Conservation (phyloP, 192 early-diverging fungal species). For the Lunasporangiospora selenospora region DNA sequence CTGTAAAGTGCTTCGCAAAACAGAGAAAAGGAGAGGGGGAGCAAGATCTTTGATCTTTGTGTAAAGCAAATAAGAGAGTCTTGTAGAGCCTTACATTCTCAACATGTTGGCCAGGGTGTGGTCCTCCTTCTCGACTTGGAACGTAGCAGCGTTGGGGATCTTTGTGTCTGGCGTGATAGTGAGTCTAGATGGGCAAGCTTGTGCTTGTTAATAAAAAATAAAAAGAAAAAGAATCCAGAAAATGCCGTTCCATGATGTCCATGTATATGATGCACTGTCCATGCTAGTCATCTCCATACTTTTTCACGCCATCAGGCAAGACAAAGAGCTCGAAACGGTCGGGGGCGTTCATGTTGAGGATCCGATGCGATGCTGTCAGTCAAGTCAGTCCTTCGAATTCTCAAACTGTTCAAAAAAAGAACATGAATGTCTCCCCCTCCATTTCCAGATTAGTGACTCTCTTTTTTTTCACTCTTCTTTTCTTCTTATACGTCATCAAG, state of each 20-base stretch:
- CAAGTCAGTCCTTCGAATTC: no score
- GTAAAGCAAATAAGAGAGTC: background rate
- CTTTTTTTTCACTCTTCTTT: no score
- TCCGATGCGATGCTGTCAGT: no score
- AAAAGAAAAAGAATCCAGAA: background rate
- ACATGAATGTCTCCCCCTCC: no score
- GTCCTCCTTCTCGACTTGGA: conserved; percentile 94
- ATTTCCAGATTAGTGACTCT: no score
- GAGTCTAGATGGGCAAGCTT: conserved; percentile 61
- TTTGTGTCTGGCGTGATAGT: conserved; percentile 86
- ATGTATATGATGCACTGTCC: no score
- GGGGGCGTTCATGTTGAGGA: conserved; percentile 85
- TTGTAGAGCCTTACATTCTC: conserved; percentile 68
- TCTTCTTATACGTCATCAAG: no score
- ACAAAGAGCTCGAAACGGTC: conserved; percentile 85
- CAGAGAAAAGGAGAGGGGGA: no score
- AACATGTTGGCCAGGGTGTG: conserved; percentile 97
- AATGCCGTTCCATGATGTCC: no score
- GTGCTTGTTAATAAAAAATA: background rate
- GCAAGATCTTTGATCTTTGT: conserved; percentile 6
- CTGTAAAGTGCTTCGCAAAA: no score
- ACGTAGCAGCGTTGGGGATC: conserved; percentile 93
- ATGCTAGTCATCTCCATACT: no score
- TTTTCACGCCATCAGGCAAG: conserved; percentile 77
- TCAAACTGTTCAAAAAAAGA: no score